phyloP scores from a whole-genome alignment of 805 yeast species.

The Cyberlindnera sargentensis region DNA sequence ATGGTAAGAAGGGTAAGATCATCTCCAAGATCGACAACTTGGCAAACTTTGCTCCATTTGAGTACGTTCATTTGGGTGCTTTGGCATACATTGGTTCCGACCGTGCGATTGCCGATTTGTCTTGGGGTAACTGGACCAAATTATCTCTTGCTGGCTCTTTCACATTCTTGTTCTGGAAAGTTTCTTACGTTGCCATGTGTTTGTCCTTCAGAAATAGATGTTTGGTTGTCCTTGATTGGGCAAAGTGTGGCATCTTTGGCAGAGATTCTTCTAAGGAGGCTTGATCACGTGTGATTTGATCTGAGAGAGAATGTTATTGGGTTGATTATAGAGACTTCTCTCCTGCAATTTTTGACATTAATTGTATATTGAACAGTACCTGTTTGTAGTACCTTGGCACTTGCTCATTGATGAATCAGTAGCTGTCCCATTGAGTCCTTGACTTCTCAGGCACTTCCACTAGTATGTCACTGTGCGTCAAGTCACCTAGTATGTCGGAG shows the following conservation, averaged over 20 bases:
- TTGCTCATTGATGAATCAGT: no score
- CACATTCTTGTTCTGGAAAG: constrained; percentile 91
- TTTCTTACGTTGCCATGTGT: constrained; percentile 90
- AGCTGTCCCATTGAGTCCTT: no score
- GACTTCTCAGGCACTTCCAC: no score
- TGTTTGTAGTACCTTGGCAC: no score
- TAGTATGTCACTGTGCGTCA: no score
- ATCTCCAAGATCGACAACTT: constrained; percentile 34
- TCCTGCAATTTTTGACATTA: no score
- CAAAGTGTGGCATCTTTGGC: constrained; percentile 80
- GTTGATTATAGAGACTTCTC: neutral
- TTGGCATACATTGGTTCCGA: constrained; percentile 92
- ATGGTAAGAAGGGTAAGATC: constrained; percentile 29
- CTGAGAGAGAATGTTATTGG: neutral
- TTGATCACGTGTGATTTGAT: neutral
- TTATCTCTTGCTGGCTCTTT: constrained; percentile 77
- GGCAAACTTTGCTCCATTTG: constrained; percentile 52
- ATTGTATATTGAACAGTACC: no score
- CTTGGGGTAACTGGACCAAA: constrained; percentile 72
- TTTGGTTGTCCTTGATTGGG: constrained; percentile 83
- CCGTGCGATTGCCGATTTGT: constrained; percentile 88
- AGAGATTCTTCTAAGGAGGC: constrained; percentile 56
- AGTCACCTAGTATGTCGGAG: no score
- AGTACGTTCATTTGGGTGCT: constrained; percentile 85
- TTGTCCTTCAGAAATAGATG: constrained; percentile 83